phyloP scores from a whole-genome alignment of 805 yeast species.

The Wickerhamomyces kurtzmanii region DNA sequence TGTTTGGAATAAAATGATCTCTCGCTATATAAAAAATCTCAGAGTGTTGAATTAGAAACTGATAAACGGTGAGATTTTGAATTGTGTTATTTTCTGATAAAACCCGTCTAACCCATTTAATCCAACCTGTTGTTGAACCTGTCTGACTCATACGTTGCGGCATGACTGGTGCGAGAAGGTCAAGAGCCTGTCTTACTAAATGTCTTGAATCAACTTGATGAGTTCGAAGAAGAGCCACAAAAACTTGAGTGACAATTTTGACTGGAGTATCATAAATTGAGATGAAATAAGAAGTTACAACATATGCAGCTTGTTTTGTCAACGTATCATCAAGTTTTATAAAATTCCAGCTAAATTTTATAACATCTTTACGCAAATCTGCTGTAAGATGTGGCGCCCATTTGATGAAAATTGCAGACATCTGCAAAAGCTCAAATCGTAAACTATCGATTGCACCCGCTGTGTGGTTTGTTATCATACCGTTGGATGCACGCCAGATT shows the following conservation, averaged over 20 bases:
- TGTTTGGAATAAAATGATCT: constrained; percentile 81
- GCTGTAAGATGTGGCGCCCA: constrained; percentile 51
- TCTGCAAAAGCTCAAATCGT: constrained; percentile 69
- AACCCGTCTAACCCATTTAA: constrained; percentile 91
- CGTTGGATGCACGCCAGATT: constrained; percentile 65
- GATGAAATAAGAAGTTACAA: constrained; percentile 78
- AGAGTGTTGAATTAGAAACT: constrained; percentile 78
- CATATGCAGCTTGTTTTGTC: constrained; percentile 88
- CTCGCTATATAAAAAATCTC: constrained; percentile 79
- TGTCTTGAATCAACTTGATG: constrained; percentile 79
- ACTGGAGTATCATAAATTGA: constrained; percentile 83
- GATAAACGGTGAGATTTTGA: constrained; percentile 81
- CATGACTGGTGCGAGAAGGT: constrained; percentile 80
- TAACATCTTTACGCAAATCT: constrained; percentile 69
- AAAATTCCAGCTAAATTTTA: constrained; percentile 91
- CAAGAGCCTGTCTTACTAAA: constrained; percentile 80
- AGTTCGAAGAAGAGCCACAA: constrained; percentile 79
- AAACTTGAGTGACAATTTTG: constrained; percentile 82
- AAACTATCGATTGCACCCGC: constrained; percentile 67
- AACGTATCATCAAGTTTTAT: constrained; percentile 82
- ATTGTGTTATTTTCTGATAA: constrained; percentile 82
- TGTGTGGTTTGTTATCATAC: constrained; percentile 37
- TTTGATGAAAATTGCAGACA: constrained; percentile 69
- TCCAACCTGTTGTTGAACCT: constrained; percentile 55
- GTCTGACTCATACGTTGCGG: constrained; percentile 48